Evolutionary conservation across 768 basidiomycete genomes (phyloP).

Genomic region (Lentinula boryana): DNA sequence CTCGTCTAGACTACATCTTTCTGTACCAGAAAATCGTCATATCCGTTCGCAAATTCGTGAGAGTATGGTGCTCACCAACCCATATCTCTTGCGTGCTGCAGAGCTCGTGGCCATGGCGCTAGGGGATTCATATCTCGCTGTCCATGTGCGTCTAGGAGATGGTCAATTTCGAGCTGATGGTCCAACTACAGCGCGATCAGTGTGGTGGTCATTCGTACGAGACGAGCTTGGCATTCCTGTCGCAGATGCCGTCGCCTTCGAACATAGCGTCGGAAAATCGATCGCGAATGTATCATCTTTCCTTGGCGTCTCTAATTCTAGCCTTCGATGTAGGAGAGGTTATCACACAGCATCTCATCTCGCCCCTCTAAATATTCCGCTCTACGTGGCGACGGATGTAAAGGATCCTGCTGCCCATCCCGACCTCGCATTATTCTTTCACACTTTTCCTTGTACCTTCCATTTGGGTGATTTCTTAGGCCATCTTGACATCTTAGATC

Average conservation of each 20-base stretch:
- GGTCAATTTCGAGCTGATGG: conserved; percentile 48
- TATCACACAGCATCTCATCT: conserved; percentile 27
- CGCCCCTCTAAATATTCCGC: conserved; percentile 42
- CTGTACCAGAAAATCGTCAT: conserved; percentile 27
- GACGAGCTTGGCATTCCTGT: conserved; percentile 36
- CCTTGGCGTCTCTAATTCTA: conserved; percentile 10
- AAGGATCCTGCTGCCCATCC: conserved; percentile 31
- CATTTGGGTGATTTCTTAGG: conserved; percentile 45
- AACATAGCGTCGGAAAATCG: conserved; percentile 13
- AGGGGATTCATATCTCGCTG: conserved; percentile 48
- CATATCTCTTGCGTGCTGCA: conserved; percentile 36
- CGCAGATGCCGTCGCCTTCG: conserved; percentile 27
- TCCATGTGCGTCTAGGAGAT: conserved; percentile 67
- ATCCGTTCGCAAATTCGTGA: conserved; percentile 44
- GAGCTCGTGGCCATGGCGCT: conserved; percentile 29
- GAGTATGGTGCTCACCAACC: conserved; percentile 53
- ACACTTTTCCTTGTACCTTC: conserved; percentile 61
- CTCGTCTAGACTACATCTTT: conserved; percentile 58
- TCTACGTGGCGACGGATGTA: conserved; percentile 66
- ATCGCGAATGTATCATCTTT: conserved; percentile 10
- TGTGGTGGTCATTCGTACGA: conserved; percentile 57
- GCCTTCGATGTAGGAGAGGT: conserved; percentile 31
- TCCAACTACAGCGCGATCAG: conserved; percentile 31
- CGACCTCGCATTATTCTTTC: conserved; percentile 36
- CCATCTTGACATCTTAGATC: conserved; percentile 23